Evolutionary conservation across 2,329 filamentous ascomycete genomes (phyloP), one percentile per base, ranked within the genome.

Genomic region (Colletotrichum graminicola): DNA sequence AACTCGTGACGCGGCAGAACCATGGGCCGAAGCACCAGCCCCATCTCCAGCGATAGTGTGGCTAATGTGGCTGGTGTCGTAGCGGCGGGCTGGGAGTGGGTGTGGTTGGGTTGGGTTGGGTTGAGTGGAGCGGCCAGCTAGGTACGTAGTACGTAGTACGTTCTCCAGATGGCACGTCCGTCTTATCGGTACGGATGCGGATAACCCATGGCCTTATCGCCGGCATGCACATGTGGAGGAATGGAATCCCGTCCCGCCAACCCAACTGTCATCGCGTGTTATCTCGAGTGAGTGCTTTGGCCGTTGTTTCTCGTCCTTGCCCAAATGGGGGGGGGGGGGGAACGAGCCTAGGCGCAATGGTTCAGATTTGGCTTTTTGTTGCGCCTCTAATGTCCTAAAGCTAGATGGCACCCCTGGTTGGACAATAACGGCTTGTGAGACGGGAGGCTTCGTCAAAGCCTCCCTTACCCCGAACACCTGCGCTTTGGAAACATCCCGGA

Each of bases 1-100:
- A 70, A 71, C 69, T 32, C 69, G 69, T 71, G 69, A 71, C 69
- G 26, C 69, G 69, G 69, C 26, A 60, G 45, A 60, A 71, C 47
- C 45, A 60, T 66, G 65, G 69, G 36, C 69, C 69, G 69, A 71
- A 6, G 14, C 41, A 63, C 45, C 29, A 65, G 62, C 62, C 64
- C 5, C 45, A 49, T 23, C 1, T 34, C 8, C 26, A 45, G 26
- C 26, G 34, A 21, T 1, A 12, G 21, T 36, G 59, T 68, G 68
- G 65, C 64, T 72, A 54, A 21, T 10, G 60, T 62, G 60, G 45
- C 36, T 41, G 23, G 23, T n/a, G 43, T 43, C 16, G 41, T 14
- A 21, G 8, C 21, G 18, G 16, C 11, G 41, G 41, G 18, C 1
- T 43, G 41, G 14, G 16, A 41, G 11, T 39, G 36, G 7, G 12